Evolutionary conservation across 1,284 basidiomycete genomes (phyloP).

Genomic region (Amylostereum areolatum): DNA sequence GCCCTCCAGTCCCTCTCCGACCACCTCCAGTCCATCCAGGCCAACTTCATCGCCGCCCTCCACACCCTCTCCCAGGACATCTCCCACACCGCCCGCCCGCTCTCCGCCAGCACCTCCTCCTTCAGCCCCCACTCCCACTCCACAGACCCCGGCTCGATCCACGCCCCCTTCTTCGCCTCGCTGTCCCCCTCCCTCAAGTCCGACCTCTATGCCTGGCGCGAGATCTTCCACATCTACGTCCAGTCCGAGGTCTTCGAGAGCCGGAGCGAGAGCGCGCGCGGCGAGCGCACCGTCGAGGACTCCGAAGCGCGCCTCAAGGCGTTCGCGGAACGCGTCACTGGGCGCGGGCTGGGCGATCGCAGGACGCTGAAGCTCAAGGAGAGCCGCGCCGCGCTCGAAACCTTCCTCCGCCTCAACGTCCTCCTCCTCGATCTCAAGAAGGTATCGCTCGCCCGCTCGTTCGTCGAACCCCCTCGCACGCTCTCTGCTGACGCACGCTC

Average conservation of each 20-base stretch:
- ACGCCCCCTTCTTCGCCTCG: constrained; percentile 12
- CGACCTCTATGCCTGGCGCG: constrained; percentile 90
- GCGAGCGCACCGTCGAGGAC: constrained; percentile 72
- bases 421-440: constrained; percentile 85
- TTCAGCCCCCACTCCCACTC: constrained; percentile 34
- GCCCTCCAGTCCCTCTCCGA: constrained; percentile 67
- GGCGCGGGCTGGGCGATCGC: constrained; percentile 52
- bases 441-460: too few relatives aligned
- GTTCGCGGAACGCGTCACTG: constrained; percentile 68
- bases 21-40: constrained; percentile 58
- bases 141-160: constrained; percentile 34
- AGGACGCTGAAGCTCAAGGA: constrained; percentile 57
- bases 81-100: constrained; percentile 54
- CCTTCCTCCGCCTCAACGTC: constrained; percentile 78
- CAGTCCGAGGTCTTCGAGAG: constrained; percentile 88
- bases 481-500: too few relatives aligned
- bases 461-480: too few relatives aligned
- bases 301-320: constrained; percentile 65
- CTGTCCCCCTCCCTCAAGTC: constrained; percentile 27
- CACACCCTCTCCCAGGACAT: constrained; percentile 55
- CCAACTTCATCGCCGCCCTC: constrained; percentile 62
- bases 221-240: constrained; percentile 86
- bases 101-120: constrained; percentile 40
- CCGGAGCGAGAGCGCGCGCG: constrained; percentile 63
- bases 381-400: constrained; percentile 65